phyloP scores from a whole-genome alignment of 768 basidiomycete species.

The Boletus pseudo-olivaceus region DNA sequence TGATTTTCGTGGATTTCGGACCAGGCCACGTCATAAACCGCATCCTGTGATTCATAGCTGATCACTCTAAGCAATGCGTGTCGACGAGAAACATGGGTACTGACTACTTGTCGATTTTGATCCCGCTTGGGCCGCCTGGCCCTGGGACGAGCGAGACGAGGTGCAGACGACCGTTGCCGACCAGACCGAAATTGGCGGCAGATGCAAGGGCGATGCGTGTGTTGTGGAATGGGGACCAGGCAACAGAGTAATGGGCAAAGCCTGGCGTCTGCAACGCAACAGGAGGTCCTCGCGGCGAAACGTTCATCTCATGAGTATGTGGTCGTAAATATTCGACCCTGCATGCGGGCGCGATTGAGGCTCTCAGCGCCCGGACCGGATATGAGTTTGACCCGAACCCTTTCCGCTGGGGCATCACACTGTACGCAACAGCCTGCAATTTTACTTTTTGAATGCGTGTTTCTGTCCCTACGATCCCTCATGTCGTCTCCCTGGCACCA shows the following conservation, averaged over 20 bases:
- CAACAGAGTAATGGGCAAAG: constrained; percentile 76
- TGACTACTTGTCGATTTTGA: constrained; percentile 68
- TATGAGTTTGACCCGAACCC: neutral
- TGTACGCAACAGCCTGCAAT: too few relatives aligned
- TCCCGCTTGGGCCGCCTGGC: constrained; percentile 39
- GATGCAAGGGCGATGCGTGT: constrained; percentile 75
- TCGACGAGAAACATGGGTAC: constrained; percentile 26
- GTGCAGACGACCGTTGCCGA: constrained; percentile 91
- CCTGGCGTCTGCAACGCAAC: constrained; percentile 68
- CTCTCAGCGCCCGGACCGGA: neutral
- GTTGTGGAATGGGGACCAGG: constrained; percentile 86
- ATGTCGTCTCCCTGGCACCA: constrained; percentile 40
- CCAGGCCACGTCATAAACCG: constrained; percentile 90
- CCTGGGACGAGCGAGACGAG: constrained; percentile 51
- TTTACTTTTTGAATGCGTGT: constrained; percentile 55
- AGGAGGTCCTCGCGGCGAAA: constrained; percentile 35
- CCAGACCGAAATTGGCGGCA: constrained; percentile 89
- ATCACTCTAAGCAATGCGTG: constrained; percentile 6
- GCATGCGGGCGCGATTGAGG: too few relatives aligned
- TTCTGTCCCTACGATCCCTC: constrained; percentile 74
- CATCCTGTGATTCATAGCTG: constrained; percentile 89
- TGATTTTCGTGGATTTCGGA: constrained; percentile 95
- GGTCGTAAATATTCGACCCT: neutral
- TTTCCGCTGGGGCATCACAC: neutral
- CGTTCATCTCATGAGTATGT: constrained; percentile 30